Evolutionary conservation across 2,329 filamentous ascomycete species (phyloP), one percentile per base, ranked within the genome.

Genomic region (Pseudocercospora pini-densiflorae): DNA sequence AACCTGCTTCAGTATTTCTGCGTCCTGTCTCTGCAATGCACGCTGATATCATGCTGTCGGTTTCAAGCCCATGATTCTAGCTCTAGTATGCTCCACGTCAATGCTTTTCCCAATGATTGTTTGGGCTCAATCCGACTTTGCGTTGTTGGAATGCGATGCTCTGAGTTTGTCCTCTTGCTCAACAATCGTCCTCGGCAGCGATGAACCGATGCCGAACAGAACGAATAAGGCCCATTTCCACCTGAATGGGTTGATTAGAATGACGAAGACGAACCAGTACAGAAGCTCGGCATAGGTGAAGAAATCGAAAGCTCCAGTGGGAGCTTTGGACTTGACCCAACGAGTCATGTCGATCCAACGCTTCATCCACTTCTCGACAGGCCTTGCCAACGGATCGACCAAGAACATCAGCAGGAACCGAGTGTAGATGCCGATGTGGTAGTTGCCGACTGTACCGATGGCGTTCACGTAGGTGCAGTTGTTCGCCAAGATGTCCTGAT

Each of bases 181-280:
- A 0, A 94, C 89, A 27, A 95, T 82, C 14, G 81, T 82, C 77
- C 86, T 83, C 0, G 92, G 92, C 55, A 95, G 75, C 21, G 82
- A 82, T 51, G 86, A 83, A 0, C 91, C 92, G 31, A 94, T 77
- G 0, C 93, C 92, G 66, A 90, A 90, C 73, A 96, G 89, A 16
- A 96, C 92, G 76, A 96, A 96, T 0, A 89, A 76, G 0, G 90
- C 91, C 93, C 92, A 96, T 81, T 96, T 96, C 92, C 92, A 96
- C 8, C 92, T 83, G 78, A 96, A 96, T 0, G 93, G 93, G 75
- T 96, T 96, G 73, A 95, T 85, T 4, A 85, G 81, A 49, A 94
- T 88, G 64, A 90, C 90, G 74, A 95, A 96, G 5, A 88, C 77
- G 71, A 94, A 95, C 93, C 92, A 96, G 83, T 92, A 96, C 4